Conservation (phyloP, 169 alveolate genomes). For the Eimeria brunetti region DNA sequence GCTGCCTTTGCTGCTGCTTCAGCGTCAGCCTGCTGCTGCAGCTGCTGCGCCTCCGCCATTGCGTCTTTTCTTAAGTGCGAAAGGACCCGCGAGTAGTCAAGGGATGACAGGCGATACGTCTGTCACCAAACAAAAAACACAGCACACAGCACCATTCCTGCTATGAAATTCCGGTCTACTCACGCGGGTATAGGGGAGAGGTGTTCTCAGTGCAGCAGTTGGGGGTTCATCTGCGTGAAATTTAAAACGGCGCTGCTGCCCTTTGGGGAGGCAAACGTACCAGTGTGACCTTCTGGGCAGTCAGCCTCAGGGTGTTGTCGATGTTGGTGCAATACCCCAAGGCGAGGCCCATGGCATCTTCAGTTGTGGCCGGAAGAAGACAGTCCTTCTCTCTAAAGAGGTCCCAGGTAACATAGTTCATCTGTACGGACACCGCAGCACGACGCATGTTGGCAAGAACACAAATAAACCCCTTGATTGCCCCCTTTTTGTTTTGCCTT, state of each 20-base stretch:
- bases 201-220: not conserved
- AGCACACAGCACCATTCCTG: not conserved
- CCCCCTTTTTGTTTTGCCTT: not conserved
- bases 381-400: slow-evolving; percentile 60
- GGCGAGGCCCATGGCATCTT: slow-evolving; percentile 78
- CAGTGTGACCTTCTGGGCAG: slow-evolving; percentile 58
- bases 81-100: slow-evolving; percentile 63
- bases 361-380: slow-evolving; percentile 71
- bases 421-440: slow-evolving; percentile 10
- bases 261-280: not conserved
- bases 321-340: slow-evolving; percentile 63
- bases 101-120: slow-evolving; percentile 62
- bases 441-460: not conserved
- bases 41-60: slow-evolving; percentile 64
- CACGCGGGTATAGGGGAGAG: not conserved
- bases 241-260: not conserved
- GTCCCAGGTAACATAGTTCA: slow-evolving; percentile 71
- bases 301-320: slow-evolving; percentile 54
- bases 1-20: slow-evolving; percentile 72
- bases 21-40: slow-evolving; percentile 57
- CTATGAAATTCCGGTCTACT: not conserved
- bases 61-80: slow-evolving; percentile 71
- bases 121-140: not conserved
- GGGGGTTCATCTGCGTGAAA: not conserved
- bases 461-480: not conserved